Evolutionary conservation across 495 filamentous ascomycete genomes (phyloP), one percentile per base, ranked within the genome.

Genomic region (Chaetomidium leptoderma): DNA sequence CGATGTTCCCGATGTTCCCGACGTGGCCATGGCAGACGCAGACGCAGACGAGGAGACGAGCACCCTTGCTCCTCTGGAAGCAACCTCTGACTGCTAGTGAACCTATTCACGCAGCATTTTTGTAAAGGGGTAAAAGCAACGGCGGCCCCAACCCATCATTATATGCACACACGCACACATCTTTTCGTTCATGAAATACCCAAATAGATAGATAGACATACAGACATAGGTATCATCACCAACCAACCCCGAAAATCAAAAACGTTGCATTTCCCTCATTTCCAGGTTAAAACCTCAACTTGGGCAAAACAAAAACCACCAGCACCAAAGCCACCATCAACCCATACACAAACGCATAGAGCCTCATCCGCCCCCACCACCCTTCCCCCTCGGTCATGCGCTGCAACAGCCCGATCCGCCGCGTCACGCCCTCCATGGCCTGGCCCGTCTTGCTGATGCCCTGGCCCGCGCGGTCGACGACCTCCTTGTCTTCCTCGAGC

Each of bases 331-430:
- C 70, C 16, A 93, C 65, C 83, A 88, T 90, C 63, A 96, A 60
- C 50, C 83, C 90, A 52, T 84, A 86, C 46, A 96, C 91, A 78
- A 86, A 86, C 14, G 76, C 85, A 79, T 95, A 95, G 49, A 96
- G 75, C 78, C 89, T 76, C 76, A 96, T 82, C 51, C 91, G 68
- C 17, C 88, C 91, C 87, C 82, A 91, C 87, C 86, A 92, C 1
- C 91, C 91, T 67, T 85, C 83, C 10, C 90, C 91, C 75, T 95
- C 91, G 21, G 83, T 89, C 82, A 92, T 86, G 24, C 79, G 75
- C 61, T 80, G 73, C 63, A 96, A 66, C 66, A 77, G 76, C 0
- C 88, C 86, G 86, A 98, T 93, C 56, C 83, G 72, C 59, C 79
- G 76, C 37, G 83, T 81, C 19, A 92, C 87, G 0, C 82, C 83